Evolutionary conservation across 164 flowering plant species (phyloP).

Genomic region (Kalanchoe fedtschenkoi): DNA sequence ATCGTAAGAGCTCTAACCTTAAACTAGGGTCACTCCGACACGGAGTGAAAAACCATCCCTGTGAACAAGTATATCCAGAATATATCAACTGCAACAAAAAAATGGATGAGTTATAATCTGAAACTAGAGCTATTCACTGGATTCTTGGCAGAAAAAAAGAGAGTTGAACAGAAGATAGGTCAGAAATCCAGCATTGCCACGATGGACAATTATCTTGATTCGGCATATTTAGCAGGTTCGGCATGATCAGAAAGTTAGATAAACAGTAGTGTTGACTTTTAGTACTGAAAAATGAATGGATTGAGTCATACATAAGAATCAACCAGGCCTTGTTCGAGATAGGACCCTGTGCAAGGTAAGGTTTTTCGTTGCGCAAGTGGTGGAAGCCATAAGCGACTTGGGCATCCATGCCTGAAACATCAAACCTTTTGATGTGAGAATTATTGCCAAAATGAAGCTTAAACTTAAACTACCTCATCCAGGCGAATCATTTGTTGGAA

Average conservation of each 20-base stretch:
- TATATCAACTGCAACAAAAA: conserved; percentile 59
- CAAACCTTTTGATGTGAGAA: background rate
- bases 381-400: conserved; percentile 99
- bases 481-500: background rate
- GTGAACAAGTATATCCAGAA: conserved; percentile 80
- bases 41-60: conserved; percentile 99
- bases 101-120: background rate
- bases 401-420: conserved; percentile 88
- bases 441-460: background rate
- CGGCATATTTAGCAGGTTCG: background rate
- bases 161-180: background rate
- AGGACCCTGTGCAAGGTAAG: conserved; percentile 93
- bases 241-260: background rate
- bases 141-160: background rate
- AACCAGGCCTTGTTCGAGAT: conserved; percentile 72
- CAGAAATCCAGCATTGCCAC: background rate
- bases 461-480: background rate
- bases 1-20: conserved; percentile 45
- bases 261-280: too few relatives aligned
- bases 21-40: conserved; percentile 74
- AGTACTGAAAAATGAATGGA: background rate
- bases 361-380: conserved; percentile 85
- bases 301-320: background rate
- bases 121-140: background rate
- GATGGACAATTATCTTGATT: background rate